These are phyloP conservation scores for Nicotiana undulata DNA, from an alignment of 257 asterid genomes.

Conservation along the genomic window DNA sequence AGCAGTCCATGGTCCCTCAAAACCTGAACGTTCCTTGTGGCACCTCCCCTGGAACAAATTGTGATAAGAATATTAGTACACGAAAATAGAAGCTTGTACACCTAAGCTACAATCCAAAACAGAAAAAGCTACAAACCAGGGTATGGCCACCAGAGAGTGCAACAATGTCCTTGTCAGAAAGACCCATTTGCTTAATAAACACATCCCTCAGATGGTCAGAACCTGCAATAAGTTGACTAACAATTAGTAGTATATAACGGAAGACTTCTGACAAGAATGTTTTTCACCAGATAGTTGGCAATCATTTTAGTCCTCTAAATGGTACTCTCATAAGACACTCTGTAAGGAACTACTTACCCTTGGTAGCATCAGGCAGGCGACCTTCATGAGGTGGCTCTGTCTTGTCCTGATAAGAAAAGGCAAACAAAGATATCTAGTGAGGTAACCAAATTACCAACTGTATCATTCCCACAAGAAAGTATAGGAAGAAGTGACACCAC, in stretches of 20 bases:
- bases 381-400: conserved; percentile 69
- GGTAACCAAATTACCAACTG: background rate
- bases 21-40: conserved; percentile 90
- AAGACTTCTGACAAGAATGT: too few relatives aligned
- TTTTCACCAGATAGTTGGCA: too few relatives aligned
- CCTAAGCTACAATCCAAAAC: background rate
- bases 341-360: conserved; percentile 39
- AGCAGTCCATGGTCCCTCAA: conserved; percentile 82
- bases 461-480: background rate
- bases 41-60: conserved; percentile 54
- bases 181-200: conserved; percentile 80
- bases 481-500: background rate
- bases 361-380: conserved; percentile 82
- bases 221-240: conserved; percentile 35
- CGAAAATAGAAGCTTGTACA: background rate
- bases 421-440: background rate
- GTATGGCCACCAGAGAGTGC: conserved; percentile 92
- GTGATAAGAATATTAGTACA: background rate
- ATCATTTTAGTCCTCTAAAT: too few relatives aligned
- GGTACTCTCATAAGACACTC: background rate
- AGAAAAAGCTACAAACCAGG: conserved; percentile 36
- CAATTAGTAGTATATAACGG: background rate
- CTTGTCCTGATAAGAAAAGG: conserved; percentile 45
- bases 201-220: conserved; percentile 79
- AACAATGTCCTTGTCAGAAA: conserved; percentile 67